Evolutionary conservation across 2,329 filamentous ascomycete species (phyloP), one percentile per base, ranked within the genome.

Genomic region (Domatiomyces catenatus): DNA sequence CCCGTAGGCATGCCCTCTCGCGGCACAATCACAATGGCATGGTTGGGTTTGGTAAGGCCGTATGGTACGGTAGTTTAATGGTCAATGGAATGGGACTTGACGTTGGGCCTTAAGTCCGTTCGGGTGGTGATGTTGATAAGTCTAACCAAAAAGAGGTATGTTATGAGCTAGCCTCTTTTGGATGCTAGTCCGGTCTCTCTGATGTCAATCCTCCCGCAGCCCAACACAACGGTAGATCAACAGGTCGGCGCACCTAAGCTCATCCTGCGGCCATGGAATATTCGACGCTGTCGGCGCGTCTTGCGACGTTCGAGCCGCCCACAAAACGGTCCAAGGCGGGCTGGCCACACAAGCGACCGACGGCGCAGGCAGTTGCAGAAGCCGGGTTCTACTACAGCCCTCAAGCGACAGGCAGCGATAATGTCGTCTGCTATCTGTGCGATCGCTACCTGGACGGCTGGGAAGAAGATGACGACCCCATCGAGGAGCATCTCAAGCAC

Each of bases 351-450:
- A 74, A 77, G 56, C 74, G 69, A 24, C 79, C 86, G 1, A 72
- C 78, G 1, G 74, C 82, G 10, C 74, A 78, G 57, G 77, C 83
- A 84, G 81, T 98, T 60, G 90, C 92, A 3, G 80, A 79, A 62
- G 90, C 92, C 51, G 92, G 92, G 39, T 94, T 98, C 70, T 92
- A 83, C 69, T 96, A 86, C 69, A 78, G 81, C 54, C 90, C 92
- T 1, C 79, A 77, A 12, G 73, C 78, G 48, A 75, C 79, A 46
- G 85, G 81, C 61, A 82, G 82, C 39, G 92, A 98, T 66, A 96
- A 96, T 66, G 86, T 86, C 46, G 77, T 80, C 58, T 98, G 92
- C 66, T 96, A 93, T 66, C 74, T 88, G 39, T 98, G 92, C 69
- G 72, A 80, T 55, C 84, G 86, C 64, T 79, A 82, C 50, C 75